Percentiles rank a stretch among this genome's conserved stretches.
Evolutionary conservation across 805 yeast genomes (phyloP).

Genomic region (Saccharomycopsis babjevae): DNA sequence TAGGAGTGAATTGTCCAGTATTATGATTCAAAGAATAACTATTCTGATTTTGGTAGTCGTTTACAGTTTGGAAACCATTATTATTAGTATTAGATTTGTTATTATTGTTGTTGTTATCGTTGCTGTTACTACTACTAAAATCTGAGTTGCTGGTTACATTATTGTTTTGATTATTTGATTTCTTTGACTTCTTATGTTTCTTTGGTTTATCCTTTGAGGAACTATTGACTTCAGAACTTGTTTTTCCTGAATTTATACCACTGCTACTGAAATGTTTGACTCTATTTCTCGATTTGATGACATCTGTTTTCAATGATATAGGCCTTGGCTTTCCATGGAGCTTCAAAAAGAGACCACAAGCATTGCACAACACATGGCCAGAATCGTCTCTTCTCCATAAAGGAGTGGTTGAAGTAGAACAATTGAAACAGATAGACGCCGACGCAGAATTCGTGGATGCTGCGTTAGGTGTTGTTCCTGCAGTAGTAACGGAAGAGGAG

Average conservation of each 20-base stretch:
- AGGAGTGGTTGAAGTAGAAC: conserved; percentile 89
- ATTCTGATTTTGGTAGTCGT: background rate
- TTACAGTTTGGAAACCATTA: background rate
- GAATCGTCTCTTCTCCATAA: conserved; percentile 92
- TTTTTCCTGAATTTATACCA: background rate
- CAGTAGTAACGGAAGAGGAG: background rate
- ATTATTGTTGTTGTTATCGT: conserved; percentile 3
- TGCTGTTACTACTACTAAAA: conserved; percentile 6
- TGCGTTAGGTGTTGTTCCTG: background rate
- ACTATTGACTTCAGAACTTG: background rate
- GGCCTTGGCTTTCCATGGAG: conserved; percentile 92
- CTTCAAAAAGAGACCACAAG: conserved; percentile 83
- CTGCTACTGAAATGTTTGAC: conserved; percentile 39
- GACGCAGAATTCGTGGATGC: background rate
- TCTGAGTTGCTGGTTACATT: background rate
- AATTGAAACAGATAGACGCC: conserved; percentile 54
- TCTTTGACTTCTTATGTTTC: conserved; percentile 2
- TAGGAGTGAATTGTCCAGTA: background rate
- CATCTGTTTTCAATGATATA: conserved; percentile 81
- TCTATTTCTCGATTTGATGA: conserved; percentile 83
- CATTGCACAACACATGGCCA: conserved; percentile 86
- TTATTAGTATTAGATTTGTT: background rate
- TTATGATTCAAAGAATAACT: conserved; percentile 11
- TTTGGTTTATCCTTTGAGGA: background rate
- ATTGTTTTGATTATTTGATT: background rate